Percentiles rank a stretch among this genome's conserved stretches.
These are phyloP conservation scores for Penicillium sp. DNA, from an alignment of 2,329 filamentous ascomycete genomes.

Conservation along the genomic window DNA sequence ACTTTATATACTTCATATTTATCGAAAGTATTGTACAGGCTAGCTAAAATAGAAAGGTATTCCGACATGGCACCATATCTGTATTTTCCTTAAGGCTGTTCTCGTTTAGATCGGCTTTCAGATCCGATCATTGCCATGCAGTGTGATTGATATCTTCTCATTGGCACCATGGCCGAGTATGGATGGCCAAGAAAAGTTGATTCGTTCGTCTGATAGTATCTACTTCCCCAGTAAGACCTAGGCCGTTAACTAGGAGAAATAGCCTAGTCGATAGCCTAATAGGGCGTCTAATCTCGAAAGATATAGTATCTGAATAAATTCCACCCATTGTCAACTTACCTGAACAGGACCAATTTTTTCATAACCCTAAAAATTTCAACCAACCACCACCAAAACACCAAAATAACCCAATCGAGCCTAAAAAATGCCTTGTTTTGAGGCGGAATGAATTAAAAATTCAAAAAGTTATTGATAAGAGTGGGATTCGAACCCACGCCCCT, in stretches of 20 bases:
- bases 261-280: background rate
- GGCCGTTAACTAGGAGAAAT: background rate
- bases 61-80: background rate
- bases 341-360: too few species aligned
- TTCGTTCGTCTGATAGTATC: background rate
- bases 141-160: too few species aligned
- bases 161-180: background rate
- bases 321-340: background rate
- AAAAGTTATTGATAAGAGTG: conserved; percentile 9
- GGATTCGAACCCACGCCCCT: conserved; percentile 12
- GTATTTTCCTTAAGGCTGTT: background rate
- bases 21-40: background rate
- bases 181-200: too few species aligned
- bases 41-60: background rate
- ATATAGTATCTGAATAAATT: background rate
- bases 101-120: background rate
- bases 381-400: background rate
- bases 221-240: background rate
- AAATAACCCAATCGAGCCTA: background rate
- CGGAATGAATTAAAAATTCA: background rate
- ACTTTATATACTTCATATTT: background rate
- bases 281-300: background rate
- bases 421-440: background rate
- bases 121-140: too few species aligned
- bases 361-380: background rate